Conservation (phyloP, 345 rosid species). For the Schrenkiella parvula region DNA sequence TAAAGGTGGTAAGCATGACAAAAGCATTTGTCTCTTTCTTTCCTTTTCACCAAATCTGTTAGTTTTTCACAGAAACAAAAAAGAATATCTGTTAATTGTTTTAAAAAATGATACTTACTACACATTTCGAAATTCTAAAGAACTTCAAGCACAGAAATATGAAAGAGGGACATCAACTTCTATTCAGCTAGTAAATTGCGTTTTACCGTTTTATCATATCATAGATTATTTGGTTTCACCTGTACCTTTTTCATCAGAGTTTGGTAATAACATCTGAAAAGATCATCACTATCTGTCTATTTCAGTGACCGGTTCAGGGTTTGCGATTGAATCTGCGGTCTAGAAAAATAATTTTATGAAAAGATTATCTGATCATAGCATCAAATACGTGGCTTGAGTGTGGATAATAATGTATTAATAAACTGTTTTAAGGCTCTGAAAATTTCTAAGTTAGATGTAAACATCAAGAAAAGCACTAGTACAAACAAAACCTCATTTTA, state of each 20-base stretch:
- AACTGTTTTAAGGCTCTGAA: background rate
- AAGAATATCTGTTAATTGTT: background rate
- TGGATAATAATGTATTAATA: background rate
- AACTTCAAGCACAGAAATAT: background rate
- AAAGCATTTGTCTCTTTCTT: slow-evolving; percentile 28
- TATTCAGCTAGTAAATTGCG: background rate
- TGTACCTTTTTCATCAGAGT: background rate
- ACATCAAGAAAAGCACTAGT: background rate
- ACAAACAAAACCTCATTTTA: background rate
- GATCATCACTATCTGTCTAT: background rate
- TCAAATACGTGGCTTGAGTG: background rate
- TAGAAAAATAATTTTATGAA: background rate
- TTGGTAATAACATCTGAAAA: background rate
- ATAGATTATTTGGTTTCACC: background rate
- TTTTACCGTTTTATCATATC: background rate
- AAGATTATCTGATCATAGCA: background rate
- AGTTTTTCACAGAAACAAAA: background rate
- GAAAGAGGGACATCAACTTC: background rate
- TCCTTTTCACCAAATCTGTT: slow-evolving; percentile 15
- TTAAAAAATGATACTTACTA: background rate
- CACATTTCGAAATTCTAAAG: background rate
- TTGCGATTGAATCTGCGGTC: background rate
- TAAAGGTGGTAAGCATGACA: slow-evolving; percentile 36
- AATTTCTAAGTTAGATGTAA: slow-evolving; percentile 4
- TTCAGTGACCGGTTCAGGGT: background rate